Conservation (phyloP, 495 filamentous ascomycete species). For the Penicillium antarcticum region DNA sequence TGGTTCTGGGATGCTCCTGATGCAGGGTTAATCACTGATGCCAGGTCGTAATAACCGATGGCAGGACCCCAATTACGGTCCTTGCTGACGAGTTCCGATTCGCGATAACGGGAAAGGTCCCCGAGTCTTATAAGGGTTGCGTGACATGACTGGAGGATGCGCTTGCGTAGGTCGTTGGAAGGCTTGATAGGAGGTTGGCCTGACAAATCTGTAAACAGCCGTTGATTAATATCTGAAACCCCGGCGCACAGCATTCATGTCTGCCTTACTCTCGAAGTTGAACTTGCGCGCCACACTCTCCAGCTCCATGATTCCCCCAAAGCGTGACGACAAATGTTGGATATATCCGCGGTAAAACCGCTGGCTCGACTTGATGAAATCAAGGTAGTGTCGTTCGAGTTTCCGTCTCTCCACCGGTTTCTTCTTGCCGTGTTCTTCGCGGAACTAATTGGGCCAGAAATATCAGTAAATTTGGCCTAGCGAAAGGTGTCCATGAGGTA, state of each 20-base stretch:
- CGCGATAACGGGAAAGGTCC: slow-evolving; percentile 88
- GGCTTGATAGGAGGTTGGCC: slow-evolving; percentile 34
- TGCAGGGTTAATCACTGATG: slow-evolving; percentile 70
- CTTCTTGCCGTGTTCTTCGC: slow-evolving; percentile 53
- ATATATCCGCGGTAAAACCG: slow-evolving; percentile 85
- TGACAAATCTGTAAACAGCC: slow-evolving; percentile 36
- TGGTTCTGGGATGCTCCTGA: slow-evolving; percentile 86
- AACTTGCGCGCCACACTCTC: slow-evolving; percentile 66
- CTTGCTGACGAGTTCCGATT: slow-evolving; percentile 60
- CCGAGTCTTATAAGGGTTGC: slow-evolving; percentile 81
- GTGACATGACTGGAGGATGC: slow-evolving; percentile 73
- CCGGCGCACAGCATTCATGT: background rate
- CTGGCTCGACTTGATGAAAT: slow-evolving; percentile 81
- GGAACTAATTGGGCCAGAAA: slow-evolving; percentile 37
- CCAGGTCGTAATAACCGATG: slow-evolving; percentile 79
- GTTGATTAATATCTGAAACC: slow-evolving; percentile 27
- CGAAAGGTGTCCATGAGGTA: background rate
- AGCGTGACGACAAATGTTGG: slow-evolving; percentile 70
- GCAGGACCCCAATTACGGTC: slow-evolving; percentile 77
- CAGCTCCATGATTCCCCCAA: slow-evolving; percentile 67
- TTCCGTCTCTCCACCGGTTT: slow-evolving; percentile 76
- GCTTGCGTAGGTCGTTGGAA: slow-evolving; percentile 46
- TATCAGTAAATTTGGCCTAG: slow-evolving; percentile 12
- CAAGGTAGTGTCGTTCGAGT: slow-evolving; percentile 70
- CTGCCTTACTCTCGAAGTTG: slow-evolving; percentile 53